Evolutionary conservation across 75 land plant genomes (phyloP), one percentile per base, ranked within the genome.

Genomic region (Cunninghamia lanceolata): DNA sequence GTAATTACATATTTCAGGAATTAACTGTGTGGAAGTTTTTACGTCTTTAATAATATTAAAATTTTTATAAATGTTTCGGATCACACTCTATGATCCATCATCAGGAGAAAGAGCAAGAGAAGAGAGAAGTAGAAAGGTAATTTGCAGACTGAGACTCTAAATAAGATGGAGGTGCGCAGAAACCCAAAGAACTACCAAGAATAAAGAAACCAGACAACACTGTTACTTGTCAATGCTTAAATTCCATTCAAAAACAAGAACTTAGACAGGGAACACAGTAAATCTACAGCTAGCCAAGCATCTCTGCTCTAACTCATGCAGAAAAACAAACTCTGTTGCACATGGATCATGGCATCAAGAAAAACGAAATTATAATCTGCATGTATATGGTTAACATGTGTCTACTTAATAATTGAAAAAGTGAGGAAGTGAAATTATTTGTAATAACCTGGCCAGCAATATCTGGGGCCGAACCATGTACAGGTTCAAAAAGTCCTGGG

Each of bases 381-480:
- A 10, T 2, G 3, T 13, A 50, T 19, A 50, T 84, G 38, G n/a
- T 73, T 35, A 84, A 19, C 70, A 84, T 14, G 11, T 19, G 3
- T 35, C 17, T 77, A 52, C 32, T 53, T 52, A 32, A 84, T 28
- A 63, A 84, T 14, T 17, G 35, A 84, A 50, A 11, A 54, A n/a
- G 40, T 1, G 8, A 84, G 19, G 40, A 84, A 56, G 39, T 52
- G 73, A 84, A 8, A 47, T 53, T 63, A 73, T 30, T 30, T 54
- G n/a, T 38, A 75, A 70, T 46, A 84, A 98, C 99, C 97, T 96
- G 94, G 74, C 99, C 99, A 83, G 99, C 99, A 91, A 98, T 98
- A 86, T 98, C 99, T 85, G 99, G 99, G 84, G 99, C 99, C 71
- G 99, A 98, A 83, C 99, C 99, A 93, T 98, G 99, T 53, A 98